Base-by-base conservation (phyloP, 176 grass and related monocot genomes). In the Carex littledalei region DNA sequence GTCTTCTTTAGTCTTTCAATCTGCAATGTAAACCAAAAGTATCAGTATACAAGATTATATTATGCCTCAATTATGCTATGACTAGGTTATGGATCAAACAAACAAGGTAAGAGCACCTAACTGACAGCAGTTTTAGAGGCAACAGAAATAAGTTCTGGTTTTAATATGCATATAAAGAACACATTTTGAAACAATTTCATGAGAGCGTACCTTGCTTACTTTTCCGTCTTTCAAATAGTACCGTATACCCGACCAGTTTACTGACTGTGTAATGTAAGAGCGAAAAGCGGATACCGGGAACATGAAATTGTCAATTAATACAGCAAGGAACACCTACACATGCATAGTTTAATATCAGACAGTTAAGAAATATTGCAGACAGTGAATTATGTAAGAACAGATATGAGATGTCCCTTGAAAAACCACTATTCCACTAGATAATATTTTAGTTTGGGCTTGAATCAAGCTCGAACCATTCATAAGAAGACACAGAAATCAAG, bases 241-340 rank as follows among this genome's bases (percentile, higher is more conserved):
- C 3, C 88, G 89, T 72, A 99, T 92, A 74, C 97, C 97, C 78
- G 93, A 99, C 93, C 97, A 99, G 76, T 96, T 99, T 72, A 99
- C 93, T 54, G 91, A 99, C 32, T 99, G 91, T 63, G 97, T 81
- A 76, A 96, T 91, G 81, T 94, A 88, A 77, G 91, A 94, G 14
- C 93, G 84, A 15, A 94, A 80, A 26, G 97, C 97, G 80, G 88
- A 88, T 76, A 99, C 62, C 11, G 97, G 97, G 84, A 94, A 99
- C 15, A 96, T 86, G 62, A 99, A 96, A 75, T 99, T 99, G 35
- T 96, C 97, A n/a, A 99, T 91, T 26, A 99, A 78, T 81, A 99
- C 85, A 84, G 97, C 89, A 70, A 99, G 55, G 70, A 99, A 99
- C 21, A 99, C 91, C 97, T 99, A 81, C 78, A 87, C 13, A 49